Conservation (phyloP, 78 protist species). For the Speleostelium caveatum region DNA sequence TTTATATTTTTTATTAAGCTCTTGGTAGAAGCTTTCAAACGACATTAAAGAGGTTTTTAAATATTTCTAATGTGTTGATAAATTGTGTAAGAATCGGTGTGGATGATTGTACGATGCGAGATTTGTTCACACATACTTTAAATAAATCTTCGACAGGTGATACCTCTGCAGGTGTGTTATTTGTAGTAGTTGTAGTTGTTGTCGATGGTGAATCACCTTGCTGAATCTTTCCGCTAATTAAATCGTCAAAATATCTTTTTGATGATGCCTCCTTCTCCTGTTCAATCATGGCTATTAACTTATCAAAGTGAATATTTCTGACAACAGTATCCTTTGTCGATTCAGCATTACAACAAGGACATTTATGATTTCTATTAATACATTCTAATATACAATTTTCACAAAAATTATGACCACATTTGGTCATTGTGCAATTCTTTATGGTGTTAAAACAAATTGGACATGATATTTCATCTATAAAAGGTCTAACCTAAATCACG, state of each 20-base stretch:
- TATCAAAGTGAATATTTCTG: conserved; percentile 66
- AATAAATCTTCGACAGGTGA: conserved; percentile 56
- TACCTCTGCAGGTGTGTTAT: background rate
- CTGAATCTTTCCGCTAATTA: background rate
- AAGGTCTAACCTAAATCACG: conserved; percentile 32
- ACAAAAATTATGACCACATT: conserved; percentile 81
- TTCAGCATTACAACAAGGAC: conserved; percentile 60
- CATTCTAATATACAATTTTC: conserved; percentile 58
- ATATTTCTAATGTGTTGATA: conserved; percentile 64
- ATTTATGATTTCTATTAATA: conserved; percentile 78
- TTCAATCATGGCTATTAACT: conserved; percentile 39
- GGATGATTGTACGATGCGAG: no score
- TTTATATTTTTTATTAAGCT: conserved; percentile 4
- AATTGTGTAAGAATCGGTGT: no score
- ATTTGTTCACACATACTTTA: conserved; percentile 34
- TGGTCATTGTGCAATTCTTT: conserved; percentile 29
- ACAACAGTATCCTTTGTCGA: conserved; percentile 34
- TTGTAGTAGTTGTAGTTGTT: no score
- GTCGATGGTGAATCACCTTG: background rate
- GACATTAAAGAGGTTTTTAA: conserved; percentile 41
- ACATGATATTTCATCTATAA: conserved; percentile 63
- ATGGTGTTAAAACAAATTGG: conserved; percentile 73
- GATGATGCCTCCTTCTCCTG: conserved; percentile 47
- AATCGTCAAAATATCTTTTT: conserved; percentile 21
- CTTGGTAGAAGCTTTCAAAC: conserved; percentile 47